These are phyloP conservation scores for Aspergillus wentii DNA, from an alignment of 495 filamentous ascomycete genomes.

Conservation along the genomic window DNA sequence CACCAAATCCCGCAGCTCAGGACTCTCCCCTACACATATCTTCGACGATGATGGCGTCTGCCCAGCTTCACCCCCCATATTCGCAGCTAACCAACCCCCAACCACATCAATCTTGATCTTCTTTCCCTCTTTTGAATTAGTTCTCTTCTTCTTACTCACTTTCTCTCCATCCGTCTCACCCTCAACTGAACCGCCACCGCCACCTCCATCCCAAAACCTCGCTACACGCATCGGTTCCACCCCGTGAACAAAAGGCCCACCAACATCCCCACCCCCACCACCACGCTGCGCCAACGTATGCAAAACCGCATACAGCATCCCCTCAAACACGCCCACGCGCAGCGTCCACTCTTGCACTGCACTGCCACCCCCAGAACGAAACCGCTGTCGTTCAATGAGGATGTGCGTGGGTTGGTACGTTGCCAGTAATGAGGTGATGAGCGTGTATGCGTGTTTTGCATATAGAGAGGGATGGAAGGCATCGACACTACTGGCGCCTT, in stretches of 20 bases:
- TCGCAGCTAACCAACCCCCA: constrained; percentile 42
- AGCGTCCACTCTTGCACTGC: constrained; percentile 85
- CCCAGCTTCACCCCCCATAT: not conserved
- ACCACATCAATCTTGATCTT: constrained; percentile 64
- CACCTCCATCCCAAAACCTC: constrained; percentile 42
- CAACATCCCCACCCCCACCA: constrained; percentile 1
- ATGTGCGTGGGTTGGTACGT: constrained; percentile 60
- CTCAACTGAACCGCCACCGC: too few relatives aligned
- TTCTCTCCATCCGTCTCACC: constrained; percentile 12
- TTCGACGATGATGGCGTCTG: not conserved
- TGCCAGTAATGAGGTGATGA: constrained; percentile 49
- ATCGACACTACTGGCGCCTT: too few relatives aligned
- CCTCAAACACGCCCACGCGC: constrained; percentile 84
- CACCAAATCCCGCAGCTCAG: constrained; percentile 31
- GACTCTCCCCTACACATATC: constrained; percentile 23
- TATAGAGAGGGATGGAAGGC: not conserved
- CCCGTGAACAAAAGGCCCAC: constrained; percentile 20
- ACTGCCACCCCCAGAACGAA: constrained; percentile 58
- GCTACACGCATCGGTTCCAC: constrained; percentile 39
- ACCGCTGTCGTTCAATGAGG: constrained; percentile 87
- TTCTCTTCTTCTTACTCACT: constrained; percentile 19
- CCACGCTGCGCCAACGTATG: constrained; percentile 39
- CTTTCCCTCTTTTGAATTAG: constrained; percentile 40
- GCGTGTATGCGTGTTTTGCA: constrained; percentile 54
- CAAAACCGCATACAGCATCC: constrained; percentile 80